Percentiles rank a stretch among this genome's conserved stretches.
These are phyloP conservation scores for Ascodesmis nigricans DNA, from an alignment of 495 filamentous ascomycete species.

Conservation along the genomic window DNA sequence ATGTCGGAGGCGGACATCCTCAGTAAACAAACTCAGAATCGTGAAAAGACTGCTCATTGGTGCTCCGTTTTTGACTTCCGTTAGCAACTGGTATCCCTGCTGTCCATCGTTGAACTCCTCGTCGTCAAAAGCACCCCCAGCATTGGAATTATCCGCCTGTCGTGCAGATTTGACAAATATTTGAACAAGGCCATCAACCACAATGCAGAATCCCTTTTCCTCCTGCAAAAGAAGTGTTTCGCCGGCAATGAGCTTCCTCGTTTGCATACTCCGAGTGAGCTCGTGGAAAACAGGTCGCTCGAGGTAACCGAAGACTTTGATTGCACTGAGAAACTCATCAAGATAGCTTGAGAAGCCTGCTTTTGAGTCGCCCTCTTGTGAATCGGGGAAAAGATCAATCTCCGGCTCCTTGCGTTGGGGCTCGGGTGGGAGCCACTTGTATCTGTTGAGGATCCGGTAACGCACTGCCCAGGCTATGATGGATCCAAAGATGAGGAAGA, in stretches of 20 bases:
- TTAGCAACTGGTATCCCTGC: conserved; percentile 73
- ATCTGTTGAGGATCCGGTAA: conserved; percentile 89
- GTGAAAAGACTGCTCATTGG: conserved; percentile 98
- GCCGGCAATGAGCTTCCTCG: conserved; percentile 73
- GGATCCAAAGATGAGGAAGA: conserved; percentile 51
- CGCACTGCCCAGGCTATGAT: conserved; percentile 78
- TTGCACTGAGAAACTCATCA: conserved; percentile 95
- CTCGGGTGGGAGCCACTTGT: conserved; percentile 75
- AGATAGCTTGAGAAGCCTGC: conserved; percentile 82
- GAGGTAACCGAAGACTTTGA: conserved; percentile 95
- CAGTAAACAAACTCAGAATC: conserved; percentile 86
- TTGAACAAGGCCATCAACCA: conserved; percentile 90
- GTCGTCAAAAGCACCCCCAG: conserved; percentile 34
- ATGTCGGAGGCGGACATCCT: conserved; percentile 62
- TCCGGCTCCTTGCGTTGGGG: conserved; percentile 90
- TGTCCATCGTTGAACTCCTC: conserved; percentile 34
- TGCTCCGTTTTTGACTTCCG: conserved; percentile 92
- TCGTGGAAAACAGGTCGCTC: conserved; percentile 95
- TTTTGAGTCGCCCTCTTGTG: conserved; percentile 74
- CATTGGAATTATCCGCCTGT: conserved; percentile 26
- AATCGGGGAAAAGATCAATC: conserved; percentile 81
- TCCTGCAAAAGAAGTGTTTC: conserved; percentile 89
- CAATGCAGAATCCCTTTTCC: conserved; percentile 92
- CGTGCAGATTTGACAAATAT: conserved; percentile 89
- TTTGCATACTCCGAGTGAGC: conserved; percentile 93